Evolutionary conservation across 2,329 filamentous ascomycete species (phyloP).

Genomic region (Neopestalotiopsis sp.): DNA sequence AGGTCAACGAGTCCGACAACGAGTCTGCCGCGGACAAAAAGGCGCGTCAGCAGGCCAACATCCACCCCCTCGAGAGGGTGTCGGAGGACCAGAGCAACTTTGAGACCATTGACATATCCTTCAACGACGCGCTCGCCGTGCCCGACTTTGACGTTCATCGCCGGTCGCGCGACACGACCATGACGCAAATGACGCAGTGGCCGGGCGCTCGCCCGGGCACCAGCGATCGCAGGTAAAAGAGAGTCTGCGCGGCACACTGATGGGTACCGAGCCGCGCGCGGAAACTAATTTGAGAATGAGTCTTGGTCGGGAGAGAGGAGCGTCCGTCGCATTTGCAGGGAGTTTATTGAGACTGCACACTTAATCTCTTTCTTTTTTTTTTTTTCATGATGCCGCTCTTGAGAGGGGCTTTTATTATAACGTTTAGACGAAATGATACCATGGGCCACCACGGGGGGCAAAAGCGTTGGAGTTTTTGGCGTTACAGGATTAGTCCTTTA

Average conservation of each 20-base stretch:
- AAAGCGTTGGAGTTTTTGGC: slow-evolving; percentile 15
- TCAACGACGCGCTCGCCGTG: background rate
- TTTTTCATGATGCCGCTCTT: background rate
- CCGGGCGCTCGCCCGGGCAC: background rate
- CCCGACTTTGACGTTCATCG: background rate
- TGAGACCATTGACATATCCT: slow-evolving; percentile 2
- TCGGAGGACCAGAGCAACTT: background rate
- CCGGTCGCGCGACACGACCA: background rate
- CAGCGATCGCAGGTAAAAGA: background rate
- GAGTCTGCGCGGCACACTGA: background rate
- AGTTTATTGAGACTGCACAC: background rate
- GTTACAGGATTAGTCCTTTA: background rate
- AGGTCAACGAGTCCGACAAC: slow-evolving; percentile 1
- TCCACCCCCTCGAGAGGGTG: background rate
- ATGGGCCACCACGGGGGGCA: background rate
- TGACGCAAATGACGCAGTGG: slow-evolving; percentile 7
- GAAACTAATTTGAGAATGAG: background rate
- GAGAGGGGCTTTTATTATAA: background rate
- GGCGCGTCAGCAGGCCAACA: background rate
- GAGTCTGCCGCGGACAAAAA: background rate
- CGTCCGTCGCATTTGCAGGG: slow-evolving; percentile 1
- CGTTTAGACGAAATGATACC: slow-evolving; percentile 4
- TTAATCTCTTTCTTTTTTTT: background rate
- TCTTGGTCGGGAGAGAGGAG: background rate
- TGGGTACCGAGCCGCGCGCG: background rate